phyloP scores from a whole-genome alignment of 202 grass and related monocot genomes.

The Thinopyrum obtusiflorum region DNA sequence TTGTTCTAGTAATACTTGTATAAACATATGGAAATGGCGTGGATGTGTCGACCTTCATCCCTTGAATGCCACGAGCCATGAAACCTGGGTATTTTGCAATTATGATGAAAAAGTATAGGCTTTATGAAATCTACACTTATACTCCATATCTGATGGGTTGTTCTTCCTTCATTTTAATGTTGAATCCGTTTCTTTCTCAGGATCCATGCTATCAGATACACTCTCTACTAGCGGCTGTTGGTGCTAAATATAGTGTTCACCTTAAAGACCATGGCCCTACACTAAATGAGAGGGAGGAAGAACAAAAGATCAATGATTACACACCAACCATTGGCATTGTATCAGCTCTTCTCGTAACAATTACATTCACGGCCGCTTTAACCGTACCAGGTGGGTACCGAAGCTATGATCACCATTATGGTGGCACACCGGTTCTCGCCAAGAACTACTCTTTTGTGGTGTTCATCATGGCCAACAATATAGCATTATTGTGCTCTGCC shows the following conservation, averaged over 20 bases:
- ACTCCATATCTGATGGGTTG: too few species aligned
- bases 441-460: neutral
- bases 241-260: neutral
- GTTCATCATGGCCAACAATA: conserved; percentile 17
- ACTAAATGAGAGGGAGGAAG: neutral
- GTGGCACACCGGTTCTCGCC: conserved; percentile 10
- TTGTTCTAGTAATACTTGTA: too few species aligned
- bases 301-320: neutral
- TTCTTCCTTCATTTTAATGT: too few species aligned
- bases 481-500: conserved; percentile 1
- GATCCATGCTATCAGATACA: too few species aligned
- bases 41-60: too few species aligned
- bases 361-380: conserved; percentile 28
- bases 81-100: too few species aligned
- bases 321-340: neutral
- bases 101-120: too few species aligned
- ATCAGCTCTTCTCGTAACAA: neutral
- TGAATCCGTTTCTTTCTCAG: too few species aligned
- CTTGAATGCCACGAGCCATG: too few species aligned
- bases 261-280: neutral
- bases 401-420: neutral
- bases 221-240: neutral
- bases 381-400: conserved; percentile 20
- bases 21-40: too few species aligned
- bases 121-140: too few species aligned